A percentile compares a stretch with the other conserved stretches of the same genome.
These are phyloP conservation scores for Chlorella vulgaris DNA, from an alignment of 139 green algal genomes.

Conservation along the genomic window DNA sequence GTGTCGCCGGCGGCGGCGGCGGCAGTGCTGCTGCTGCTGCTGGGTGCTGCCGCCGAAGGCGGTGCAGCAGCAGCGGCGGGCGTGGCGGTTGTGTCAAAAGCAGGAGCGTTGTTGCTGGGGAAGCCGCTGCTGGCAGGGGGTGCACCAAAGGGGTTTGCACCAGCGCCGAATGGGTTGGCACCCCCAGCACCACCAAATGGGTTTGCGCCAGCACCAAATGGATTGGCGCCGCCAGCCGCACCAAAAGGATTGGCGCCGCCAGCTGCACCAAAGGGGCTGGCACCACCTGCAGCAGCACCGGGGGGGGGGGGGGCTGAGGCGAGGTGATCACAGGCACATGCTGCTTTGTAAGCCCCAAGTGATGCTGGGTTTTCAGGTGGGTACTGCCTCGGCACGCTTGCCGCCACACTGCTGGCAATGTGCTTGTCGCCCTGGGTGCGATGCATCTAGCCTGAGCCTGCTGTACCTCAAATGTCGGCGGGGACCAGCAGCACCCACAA, in stretches of 20 bases:
- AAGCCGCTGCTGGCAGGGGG: background rate
- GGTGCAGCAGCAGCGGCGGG: background rate
- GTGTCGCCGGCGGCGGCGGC: background rate
- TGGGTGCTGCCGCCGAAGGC: background rate
- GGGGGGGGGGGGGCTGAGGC: background rate
- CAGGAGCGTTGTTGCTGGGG: conserved; percentile 3
- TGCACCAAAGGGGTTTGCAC: conserved; percentile 12
- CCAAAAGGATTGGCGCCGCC: conserved; percentile 34
- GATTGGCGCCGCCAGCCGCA: conserved; percentile 21
- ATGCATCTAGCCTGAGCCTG: too few species aligned
- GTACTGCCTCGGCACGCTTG: too few species aligned
- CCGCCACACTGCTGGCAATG: too few species aligned
- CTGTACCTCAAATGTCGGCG: too few species aligned
- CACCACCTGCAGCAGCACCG: conserved; percentile 10
- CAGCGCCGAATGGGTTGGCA: background rate
- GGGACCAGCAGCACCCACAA: too few species aligned
- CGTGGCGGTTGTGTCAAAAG: conserved; percentile 40
- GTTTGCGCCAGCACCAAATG: conserved; percentile 27
- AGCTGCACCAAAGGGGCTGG: conserved; percentile 34
- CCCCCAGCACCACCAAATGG: background rate
- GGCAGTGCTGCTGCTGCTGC: background rate
- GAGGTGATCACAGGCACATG: background rate
- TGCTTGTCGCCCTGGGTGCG: too few species aligned
- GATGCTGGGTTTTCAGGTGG: too few species aligned
- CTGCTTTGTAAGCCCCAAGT: too few species aligned